These are phyloP conservation scores for Gynandropsis gynandra DNA, from an alignment of 345 rosid genomes.

Conservation along the genomic window DNA sequence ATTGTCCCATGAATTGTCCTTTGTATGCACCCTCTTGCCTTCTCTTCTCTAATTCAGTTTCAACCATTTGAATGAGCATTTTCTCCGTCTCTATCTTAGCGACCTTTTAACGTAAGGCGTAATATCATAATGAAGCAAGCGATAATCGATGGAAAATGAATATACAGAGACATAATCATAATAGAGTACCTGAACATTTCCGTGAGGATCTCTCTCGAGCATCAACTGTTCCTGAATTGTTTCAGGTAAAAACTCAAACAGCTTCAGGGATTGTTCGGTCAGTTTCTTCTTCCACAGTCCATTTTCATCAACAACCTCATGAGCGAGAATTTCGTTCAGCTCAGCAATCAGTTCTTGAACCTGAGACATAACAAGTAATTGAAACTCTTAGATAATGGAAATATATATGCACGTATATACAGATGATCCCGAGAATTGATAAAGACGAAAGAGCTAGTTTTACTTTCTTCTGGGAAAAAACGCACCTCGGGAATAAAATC, in stretches of 20 bases:
- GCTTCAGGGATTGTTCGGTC: conserved; percentile 51
- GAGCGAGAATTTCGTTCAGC: conserved; percentile 86
- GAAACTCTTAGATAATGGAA: background rate
- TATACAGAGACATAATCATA: background rate
- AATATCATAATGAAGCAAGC: background rate
- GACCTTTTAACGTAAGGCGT: conserved; percentile 42
- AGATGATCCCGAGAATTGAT: no score
- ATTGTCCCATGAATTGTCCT: conserved; percentile 74
- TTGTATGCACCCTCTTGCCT: conserved; percentile 66
- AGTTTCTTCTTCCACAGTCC: conserved; percentile 93
- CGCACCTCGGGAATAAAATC: conserved; percentile 97
- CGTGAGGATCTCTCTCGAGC: conserved; percentile 99
- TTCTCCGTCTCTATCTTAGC: conserved; percentile 99
- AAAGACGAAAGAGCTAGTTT: no score
- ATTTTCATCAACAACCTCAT: conserved; percentile 66
- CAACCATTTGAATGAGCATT: conserved; percentile 99
- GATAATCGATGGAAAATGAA: background rate
- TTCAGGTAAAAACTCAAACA: conserved; percentile 80
- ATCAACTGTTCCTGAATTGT: conserved; percentile 92
- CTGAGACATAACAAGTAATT: conserved; percentile 31
- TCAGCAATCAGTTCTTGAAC: conserved; percentile 92
- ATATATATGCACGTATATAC: background rate
- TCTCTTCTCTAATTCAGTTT: conserved; percentile 88
- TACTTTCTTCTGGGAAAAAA: background rate
- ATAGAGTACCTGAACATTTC: conserved; percentile 86